phyloP scores from a whole-genome alignment of 139 green algal genomes.

The Klebsormidium nitens region DNA sequence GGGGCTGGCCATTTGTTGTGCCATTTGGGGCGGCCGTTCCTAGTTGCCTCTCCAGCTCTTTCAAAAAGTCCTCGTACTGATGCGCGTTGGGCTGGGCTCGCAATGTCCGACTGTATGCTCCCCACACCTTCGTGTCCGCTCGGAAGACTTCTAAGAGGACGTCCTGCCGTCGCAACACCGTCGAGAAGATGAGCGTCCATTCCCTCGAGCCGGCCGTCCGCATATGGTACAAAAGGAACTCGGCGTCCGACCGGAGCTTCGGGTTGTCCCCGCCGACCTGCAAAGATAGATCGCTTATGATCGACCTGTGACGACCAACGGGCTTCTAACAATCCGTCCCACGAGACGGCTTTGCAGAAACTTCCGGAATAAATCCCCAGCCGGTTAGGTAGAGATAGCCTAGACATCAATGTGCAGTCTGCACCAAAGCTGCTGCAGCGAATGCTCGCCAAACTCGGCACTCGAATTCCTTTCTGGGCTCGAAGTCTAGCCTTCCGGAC shows the following conservation, averaged over 20 bases:
- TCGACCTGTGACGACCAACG: neutral
- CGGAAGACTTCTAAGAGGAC: conserved; percentile 28
- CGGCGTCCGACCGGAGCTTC: conserved; percentile 16
- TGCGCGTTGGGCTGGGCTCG: conserved; percentile 24
- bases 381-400: too few relatives aligned
- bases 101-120: conserved; percentile 24
- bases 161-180: conserved; percentile 25
- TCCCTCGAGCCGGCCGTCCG: conserved; percentile 31
- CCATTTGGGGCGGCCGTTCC: too few relatives aligned
- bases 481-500: too few relatives aligned
- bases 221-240: conserved; percentile 38
- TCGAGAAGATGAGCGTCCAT: conserved; percentile 40
- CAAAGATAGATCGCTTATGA: neutral
- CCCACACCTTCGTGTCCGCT: conserved; percentile 32
- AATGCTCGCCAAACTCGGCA: too few relatives aligned
- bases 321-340: neutral
- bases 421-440: too few relatives aligned
- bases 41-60: conserved; percentile 10
- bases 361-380: too few relatives aligned
- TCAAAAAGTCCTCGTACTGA: conserved; percentile 33
- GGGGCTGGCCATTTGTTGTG: too few relatives aligned
- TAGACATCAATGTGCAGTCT: too few relatives aligned
- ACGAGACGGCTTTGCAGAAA: conserved; percentile 10
- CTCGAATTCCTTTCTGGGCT: too few relatives aligned
- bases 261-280: neutral